Evolutionary conservation across 2,329 filamentous ascomycete genomes (phyloP).

Genomic region (Aspergillus aculeatus): DNA sequence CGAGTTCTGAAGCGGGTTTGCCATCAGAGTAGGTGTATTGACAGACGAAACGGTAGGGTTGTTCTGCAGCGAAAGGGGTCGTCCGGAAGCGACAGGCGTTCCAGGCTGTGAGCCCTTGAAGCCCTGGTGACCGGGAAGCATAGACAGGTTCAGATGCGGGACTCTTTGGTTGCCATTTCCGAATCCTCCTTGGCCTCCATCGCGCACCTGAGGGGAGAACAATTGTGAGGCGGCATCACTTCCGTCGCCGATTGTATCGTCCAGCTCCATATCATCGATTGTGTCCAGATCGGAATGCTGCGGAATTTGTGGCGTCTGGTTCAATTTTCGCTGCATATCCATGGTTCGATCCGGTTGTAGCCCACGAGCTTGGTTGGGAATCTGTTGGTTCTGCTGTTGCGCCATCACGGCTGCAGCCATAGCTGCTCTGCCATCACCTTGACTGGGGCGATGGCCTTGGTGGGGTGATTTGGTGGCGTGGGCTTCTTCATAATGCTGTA

Average conservation of each 20-base stretch:
- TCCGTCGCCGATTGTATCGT: constrained; percentile 66
- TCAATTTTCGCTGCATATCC: constrained; percentile 40
- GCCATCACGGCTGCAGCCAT: constrained; percentile 48
- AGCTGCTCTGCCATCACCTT: constrained; percentile 53
- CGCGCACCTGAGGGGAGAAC: constrained; percentile 63
- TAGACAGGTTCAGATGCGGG: constrained; percentile 77
- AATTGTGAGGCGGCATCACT: constrained; percentile 39
- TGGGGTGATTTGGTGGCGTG: constrained; percentile 70
- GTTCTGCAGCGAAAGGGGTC: constrained; percentile 73
- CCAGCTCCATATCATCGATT: constrained; percentile 95
- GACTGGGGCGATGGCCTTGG: constrained; percentile 49
- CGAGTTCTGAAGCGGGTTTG: constrained; percentile 65
- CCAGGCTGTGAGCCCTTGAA: constrained; percentile 82
- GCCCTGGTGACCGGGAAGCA: constrained; percentile 72
- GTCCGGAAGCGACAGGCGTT: constrained; percentile 72
- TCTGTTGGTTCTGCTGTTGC: constrained; percentile 52
- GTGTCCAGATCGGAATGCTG: constrained; percentile 68
- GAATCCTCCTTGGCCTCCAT: constrained; percentile 63
- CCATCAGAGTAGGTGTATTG: constrained; percentile 87
- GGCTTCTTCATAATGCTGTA: constrained; percentile 95
- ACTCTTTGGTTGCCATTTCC: constrained; percentile 54
- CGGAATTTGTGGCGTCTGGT: constrained; percentile 31
- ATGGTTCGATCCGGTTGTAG: constrained; percentile 35
- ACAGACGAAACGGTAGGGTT: constrained; percentile 97
- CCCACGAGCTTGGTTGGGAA: constrained; percentile 35